Base-by-base conservation (phyloP, 306 rosid species). In the Dryas alaskensis region DNA sequence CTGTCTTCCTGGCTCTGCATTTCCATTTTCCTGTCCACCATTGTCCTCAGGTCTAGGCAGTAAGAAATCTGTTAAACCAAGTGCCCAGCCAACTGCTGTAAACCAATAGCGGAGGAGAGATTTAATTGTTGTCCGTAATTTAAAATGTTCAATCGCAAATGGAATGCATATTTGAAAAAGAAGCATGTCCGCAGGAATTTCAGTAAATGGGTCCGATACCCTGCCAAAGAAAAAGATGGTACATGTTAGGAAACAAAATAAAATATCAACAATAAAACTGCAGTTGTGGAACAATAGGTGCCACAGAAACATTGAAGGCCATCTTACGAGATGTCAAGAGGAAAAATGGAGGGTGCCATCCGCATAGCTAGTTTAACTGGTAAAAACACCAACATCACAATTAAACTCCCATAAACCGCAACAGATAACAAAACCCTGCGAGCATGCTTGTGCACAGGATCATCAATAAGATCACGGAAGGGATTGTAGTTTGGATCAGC, bases 401-500 rank as follows among this genome's bases (percentile, higher is more conserved):
- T 95, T 81, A 95, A 86, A 87, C 98, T 92, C 52, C 99, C 99
- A 86, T 95, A 95, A 51, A 95, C 99, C 4, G 93, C 98, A 80
- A 95, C 92, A 39, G 99, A 95, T 82, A 95, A 81, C 73, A 95
- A 77, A 71, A 95, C 99, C 81, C 99, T 85, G 75, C 99, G 99
- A 76, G 99, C 98, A 80, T 95, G 99, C 77, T 95, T 95, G 88
- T 95, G 99, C 79, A 95, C 96, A 45, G 99, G 98, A 76, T 95
- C 99, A 65, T 95, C 99, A 80, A 95, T 95, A 60, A 95, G 83
- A 87, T 95, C 99, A 67, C 97, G 97, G 84, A 95, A 95, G 31
- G 98, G 99, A 84, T 95, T 95, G 83, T 95, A 95, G 84, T 95
- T 92, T 73, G 99, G 99, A 76, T 95, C 99, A 27, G 99, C 99